These are phyloP conservation scores for Penicillium palitans DNA, from an alignment of 2,329 filamentous ascomycete genomes.

Conservation along the genomic window DNA sequence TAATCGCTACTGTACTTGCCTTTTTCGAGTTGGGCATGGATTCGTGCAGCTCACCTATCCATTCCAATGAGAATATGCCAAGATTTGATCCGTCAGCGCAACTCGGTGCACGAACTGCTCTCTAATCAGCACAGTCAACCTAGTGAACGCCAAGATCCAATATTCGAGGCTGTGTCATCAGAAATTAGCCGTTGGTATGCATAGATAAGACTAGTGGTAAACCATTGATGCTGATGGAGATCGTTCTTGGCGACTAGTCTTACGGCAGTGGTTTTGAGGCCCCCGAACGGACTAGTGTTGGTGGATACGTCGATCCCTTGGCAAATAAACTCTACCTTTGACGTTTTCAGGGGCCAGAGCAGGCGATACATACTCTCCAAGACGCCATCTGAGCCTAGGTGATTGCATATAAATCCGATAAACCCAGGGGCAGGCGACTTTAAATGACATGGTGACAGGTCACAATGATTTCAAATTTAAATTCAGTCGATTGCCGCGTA, in stretches of 20 bases:
- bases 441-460: background rate
- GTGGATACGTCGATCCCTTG: slow-evolving; percentile 22
- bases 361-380: background rate
- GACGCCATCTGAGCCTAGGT: background rate
- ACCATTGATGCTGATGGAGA: slow-evolving; percentile 14
- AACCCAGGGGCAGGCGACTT: background rate
- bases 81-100: slow-evolving; percentile 3
- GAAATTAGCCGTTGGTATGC: background rate
- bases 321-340: slow-evolving; percentile 15
- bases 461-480: background rate
- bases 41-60: background rate
- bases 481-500: background rate
- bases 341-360: slow-evolving; percentile 10
- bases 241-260: slow-evolving; percentile 18
- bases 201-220: slow-evolving; percentile 15
- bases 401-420: background rate
- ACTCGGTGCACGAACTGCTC: background rate
- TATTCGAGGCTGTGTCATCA: slow-evolving; percentile 21
- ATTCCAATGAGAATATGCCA: background rate
- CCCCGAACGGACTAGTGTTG: slow-evolving; percentile 13
- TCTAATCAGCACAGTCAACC: background rate
- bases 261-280: slow-evolving; percentile 5
- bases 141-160: slow-evolving; percentile 3
- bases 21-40: background rate
- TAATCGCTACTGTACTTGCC: background rate